A percentile compares a stretch with the other conserved stretches of the same genome.
Evolutionary conservation across 1,284 basidiomycete species (phyloP).

Genomic region (Amanita bisporigera): DNA sequence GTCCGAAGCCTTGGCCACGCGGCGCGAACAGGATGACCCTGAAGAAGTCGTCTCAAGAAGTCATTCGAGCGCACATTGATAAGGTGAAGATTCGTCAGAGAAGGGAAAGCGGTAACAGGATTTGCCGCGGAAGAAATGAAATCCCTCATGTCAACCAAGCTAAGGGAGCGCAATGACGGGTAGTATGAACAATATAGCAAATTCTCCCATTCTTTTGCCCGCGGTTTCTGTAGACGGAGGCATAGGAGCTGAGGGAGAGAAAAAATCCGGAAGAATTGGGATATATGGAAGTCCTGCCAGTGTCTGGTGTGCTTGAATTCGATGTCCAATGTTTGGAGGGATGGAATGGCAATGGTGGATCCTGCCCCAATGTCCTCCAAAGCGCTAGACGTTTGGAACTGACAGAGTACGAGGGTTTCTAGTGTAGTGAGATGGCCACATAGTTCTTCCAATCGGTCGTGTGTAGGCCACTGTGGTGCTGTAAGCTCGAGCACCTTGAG

Average conservation of each 20-base stretch:
- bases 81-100: slow-evolving; percentile 26
- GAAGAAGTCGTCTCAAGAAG: slow-evolving; percentile 28
- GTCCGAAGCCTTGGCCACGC: slow-evolving; percentile 27
- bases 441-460: slow-evolving; percentile 17
- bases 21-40: not conserved
- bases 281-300: slow-evolving; percentile 14
- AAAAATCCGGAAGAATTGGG: slow-evolving; percentile 28
- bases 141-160: slow-evolving; percentile 26
- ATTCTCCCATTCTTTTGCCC: slow-evolving; percentile 21
- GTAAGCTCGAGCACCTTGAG: slow-evolving; percentile 30
- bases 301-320: slow-evolving; percentile 13
- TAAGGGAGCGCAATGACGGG: slow-evolving; percentile 28
- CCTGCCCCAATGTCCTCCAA: slow-evolving; percentile 12
- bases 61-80: slow-evolving; percentile 23
- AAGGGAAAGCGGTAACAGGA: slow-evolving; percentile 27
- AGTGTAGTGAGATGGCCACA: slow-evolving; percentile 26
- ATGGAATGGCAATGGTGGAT: slow-evolving; percentile 17
- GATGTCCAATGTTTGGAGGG: slow-evolving; percentile 22
- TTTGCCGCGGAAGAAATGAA: slow-evolving; percentile 14
- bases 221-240: slow-evolving; percentile 29
- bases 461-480: slow-evolving; percentile 21
- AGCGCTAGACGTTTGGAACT: slow-evolving; percentile 20
- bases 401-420: slow-evolving; percentile 24
- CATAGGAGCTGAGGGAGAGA: slow-evolving; percentile 25
- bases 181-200: slow-evolving; percentile 24